Conservation (phyloP, 306 rosid species). For the Acmispon strigosus region DNA sequence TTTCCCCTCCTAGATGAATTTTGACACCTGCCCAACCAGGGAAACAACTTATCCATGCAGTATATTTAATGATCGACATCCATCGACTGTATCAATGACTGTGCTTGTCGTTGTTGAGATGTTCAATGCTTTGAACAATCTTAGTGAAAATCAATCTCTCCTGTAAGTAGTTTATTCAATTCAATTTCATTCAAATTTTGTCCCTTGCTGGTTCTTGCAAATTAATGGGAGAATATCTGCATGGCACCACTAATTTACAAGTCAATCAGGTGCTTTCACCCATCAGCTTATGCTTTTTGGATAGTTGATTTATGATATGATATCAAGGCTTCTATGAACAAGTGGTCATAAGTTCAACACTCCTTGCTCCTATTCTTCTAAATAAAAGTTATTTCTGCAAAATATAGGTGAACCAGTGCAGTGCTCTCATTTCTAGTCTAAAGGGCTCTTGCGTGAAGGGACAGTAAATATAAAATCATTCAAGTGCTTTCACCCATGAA, state of each 20-base stretch:
- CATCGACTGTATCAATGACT: slow-evolving; percentile 96
- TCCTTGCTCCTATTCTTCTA: not conserved
- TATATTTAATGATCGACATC: slow-evolving; percentile 89
- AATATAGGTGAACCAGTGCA: not conserved
- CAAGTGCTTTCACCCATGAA: no score
- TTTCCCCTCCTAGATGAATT: slow-evolving; percentile 62
- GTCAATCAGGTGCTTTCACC: not conserved
- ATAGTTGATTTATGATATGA: not conserved
- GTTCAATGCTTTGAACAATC: slow-evolving; percentile 98
- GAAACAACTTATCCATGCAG: slow-evolving; percentile 91
- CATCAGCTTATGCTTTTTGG: not conserved
- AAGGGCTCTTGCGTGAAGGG: not conserved
- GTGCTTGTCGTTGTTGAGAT: slow-evolving; percentile 98
- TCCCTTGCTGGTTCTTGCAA: slow-evolving; percentile 5
- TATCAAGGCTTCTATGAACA: not conserved
- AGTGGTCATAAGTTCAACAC: not conserved
- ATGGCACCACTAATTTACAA: not conserved
- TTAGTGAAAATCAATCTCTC: slow-evolving; percentile 97
- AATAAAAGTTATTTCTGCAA: not conserved
- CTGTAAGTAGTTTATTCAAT: slow-evolving; percentile 57
- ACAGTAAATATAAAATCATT: no score
- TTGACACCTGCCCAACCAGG: slow-evolving; percentile 77
- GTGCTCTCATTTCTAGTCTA: not conserved
- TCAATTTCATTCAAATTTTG: not conserved
- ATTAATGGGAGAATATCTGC: slow-evolving; percentile 1